phyloP scores from a whole-genome alignment of 2,329 filamentous ascomycete genomes.

The Penicillium sp. region DNA sequence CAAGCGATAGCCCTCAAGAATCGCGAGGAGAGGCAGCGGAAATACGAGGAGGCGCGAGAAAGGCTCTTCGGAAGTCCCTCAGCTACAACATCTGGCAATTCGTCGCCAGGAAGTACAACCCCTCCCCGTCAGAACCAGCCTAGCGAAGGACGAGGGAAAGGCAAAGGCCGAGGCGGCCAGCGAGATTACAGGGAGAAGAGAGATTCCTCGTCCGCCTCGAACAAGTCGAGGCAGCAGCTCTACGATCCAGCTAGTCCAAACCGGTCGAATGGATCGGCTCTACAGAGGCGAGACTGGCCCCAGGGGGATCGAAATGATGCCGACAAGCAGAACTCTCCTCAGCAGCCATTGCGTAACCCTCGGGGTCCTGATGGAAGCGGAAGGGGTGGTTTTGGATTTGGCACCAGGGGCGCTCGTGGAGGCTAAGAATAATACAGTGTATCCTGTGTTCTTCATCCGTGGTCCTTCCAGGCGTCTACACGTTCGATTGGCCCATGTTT shows the following conservation, averaged over 20 bases:
- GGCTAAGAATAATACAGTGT: slow-evolving; percentile 33
- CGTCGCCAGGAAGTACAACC: slow-evolving; percentile 67
- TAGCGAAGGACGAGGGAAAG: slow-evolving; percentile 49
- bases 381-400: slow-evolving; percentile 79
- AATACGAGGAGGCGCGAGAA: slow-evolving; percentile 86
- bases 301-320: slow-evolving; percentile 48
- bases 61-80: slow-evolving; percentile 76
- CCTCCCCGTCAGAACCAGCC: slow-evolving; percentile 57
- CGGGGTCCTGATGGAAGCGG: slow-evolving; percentile 79
- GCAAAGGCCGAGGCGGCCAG: slow-evolving; percentile 58
- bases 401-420: slow-evolving; percentile 63
- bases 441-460: slow-evolving; percentile 7
- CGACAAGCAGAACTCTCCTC: slow-evolving; percentile 37
- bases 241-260: slow-evolving; percentile 77
- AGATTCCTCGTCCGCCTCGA: slow-evolving; percentile 47
- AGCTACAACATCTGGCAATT: slow-evolving; percentile 58
- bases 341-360: slow-evolving; percentile 74
- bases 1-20: slow-evolving; percentile 78
- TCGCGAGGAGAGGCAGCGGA: slow-evolving; percentile 85
- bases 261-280: slow-evolving; percentile 63
- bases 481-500: neutral
- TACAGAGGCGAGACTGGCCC: slow-evolving; percentile 52
- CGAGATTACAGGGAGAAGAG: slow-evolving; percentile 51
- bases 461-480: neutral
- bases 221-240: slow-evolving; percentile 66